These are phyloP conservation scores for Nyctanthes arbortristis DNA, from an alignment of 257 asterid species.

Conservation along the genomic window DNA sequence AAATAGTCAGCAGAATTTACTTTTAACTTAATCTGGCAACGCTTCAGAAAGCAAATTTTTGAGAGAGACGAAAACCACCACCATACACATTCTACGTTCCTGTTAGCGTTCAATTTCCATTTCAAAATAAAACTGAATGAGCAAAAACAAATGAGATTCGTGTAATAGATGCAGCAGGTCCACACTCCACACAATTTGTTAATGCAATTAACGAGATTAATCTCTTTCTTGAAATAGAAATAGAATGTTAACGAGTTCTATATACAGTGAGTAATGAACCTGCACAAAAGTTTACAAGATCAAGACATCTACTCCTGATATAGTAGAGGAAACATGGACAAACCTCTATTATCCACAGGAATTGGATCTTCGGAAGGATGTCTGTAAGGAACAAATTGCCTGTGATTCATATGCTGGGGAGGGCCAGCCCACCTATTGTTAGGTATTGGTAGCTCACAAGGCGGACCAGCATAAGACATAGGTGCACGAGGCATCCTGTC, in stretches of 20 bases:
- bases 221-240: no score
- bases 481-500: slow-evolving; percentile 52
- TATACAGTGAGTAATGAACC: not conserved
- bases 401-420: slow-evolving; percentile 56
- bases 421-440: slow-evolving; percentile 64
- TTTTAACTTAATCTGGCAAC: not conserved
- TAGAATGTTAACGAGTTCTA: no score
- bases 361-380: slow-evolving; percentile 67
- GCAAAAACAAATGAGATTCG: not conserved
- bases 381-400: slow-evolving; percentile 58
- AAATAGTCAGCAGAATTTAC: not conserved
- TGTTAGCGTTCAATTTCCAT: not conserved
- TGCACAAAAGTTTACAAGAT: slow-evolving; percentile 11
- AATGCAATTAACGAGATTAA: not conserved
- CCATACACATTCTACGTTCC: not conserved
- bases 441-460: slow-evolving; percentile 51
- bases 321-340: slow-evolving; percentile 13
- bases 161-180: not conserved
- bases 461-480: slow-evolving; percentile 52
- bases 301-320: slow-evolving; percentile 8
- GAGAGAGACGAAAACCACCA: not conserved
- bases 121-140: not conserved
- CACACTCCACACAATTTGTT: not conserved
- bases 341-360: slow-evolving; percentile 76
- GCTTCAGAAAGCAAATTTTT: not conserved